Base-by-base conservation (phyloP, 2,329 filamentous ascomycete species). In the Cladobotryum mycophilum region DNA sequence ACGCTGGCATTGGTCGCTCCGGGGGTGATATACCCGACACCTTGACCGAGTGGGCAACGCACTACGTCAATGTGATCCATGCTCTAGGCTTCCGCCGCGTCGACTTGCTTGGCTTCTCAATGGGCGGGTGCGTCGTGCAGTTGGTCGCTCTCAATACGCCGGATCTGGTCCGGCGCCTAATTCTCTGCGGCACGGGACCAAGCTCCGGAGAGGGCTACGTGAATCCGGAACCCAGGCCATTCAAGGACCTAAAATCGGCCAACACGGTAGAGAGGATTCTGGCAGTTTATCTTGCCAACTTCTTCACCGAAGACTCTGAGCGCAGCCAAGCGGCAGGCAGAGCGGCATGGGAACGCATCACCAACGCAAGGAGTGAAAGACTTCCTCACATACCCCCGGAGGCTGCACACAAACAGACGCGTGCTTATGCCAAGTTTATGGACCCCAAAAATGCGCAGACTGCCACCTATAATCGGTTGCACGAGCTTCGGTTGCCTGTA, bases 51-150 rank as follows among this genome's bases (percentile, higher is more conserved):
- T 68, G 65, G 64, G 66, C 66, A 11, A 54, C 58, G 47, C 56
- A 67, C 49, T 68, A 67, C 57, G 55, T 66, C 30, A 60, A 67
- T n/a, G 65, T 70, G 14, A 64, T 70, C 22, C 51, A 53, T 30
- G 66, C 62, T 3, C 68, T 72, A 53, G 55, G 75, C n/a, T 33
- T 49, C 13, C 15, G 9, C 17, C 36, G 0, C 57, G 70, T 45
- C 43, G 74, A 79, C 51, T 55, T 79, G 7, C 50, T 78, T 38
- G 76, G 76, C 1, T 79, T 74, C 59, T 76, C 71, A 9, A 74
- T 79, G 68, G 75, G 76, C 13, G 75, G 75, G 1, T 67, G 64
- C 33, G 68, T 68, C 4, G 74, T 71, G 6, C 75, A 78, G 54
- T 59, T 74, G 44, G 61, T 76, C 4, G 71, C 72, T 2, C 63